A percentile compares a stretch with the other conserved stretches of the same genome.
These are phyloP conservation scores for Sanghuangporus weigelae DNA, from an alignment of 1,284 basidiomycete species.

Conservation along the genomic window DNA sequence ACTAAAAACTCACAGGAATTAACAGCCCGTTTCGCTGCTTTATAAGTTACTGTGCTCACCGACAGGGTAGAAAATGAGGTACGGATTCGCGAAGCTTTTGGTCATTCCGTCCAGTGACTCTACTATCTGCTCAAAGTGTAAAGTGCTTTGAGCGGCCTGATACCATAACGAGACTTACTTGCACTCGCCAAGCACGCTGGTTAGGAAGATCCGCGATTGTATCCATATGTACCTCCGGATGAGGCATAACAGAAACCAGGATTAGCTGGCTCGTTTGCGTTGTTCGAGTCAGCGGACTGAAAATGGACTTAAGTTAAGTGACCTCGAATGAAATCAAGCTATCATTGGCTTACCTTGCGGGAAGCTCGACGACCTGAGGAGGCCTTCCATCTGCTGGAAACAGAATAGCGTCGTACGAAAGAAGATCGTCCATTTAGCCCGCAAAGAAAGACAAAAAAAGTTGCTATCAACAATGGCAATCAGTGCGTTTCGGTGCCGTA, in stretches of 20 bases:
- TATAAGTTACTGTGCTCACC: conserved; percentile 7
- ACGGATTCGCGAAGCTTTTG: conserved; percentile 67
- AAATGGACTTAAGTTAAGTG: conserved; percentile 17
- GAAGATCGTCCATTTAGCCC: conserved; percentile 50
- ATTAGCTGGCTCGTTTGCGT: conserved; percentile 39
- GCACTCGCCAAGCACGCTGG: conserved; percentile 63
- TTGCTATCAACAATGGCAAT: conserved; percentile 9
- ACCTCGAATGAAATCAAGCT: too few species aligned
- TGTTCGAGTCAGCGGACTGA: conserved; percentile 49
- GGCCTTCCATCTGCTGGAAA: conserved; percentile 51
- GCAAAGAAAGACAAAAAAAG: neutral
- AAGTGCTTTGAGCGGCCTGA: neutral
- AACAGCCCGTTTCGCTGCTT: neutral
- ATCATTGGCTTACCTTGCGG: conserved; percentile 35
- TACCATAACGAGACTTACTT: conserved; percentile 38
- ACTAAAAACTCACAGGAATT: conserved; percentile 23
- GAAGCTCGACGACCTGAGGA: conserved; percentile 62
- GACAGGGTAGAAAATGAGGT: conserved; percentile 72
- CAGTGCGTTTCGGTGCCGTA: neutral
- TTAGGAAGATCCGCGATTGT: conserved; percentile 70
- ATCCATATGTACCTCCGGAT: conserved; percentile 80
- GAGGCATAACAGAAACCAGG: conserved; percentile 46
- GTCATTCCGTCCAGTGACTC: conserved; percentile 75
- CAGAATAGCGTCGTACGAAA: conserved; percentile 55
- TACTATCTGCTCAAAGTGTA: conserved; percentile 45